These are phyloP conservation scores for Mycena sanguinolenta DNA, from an alignment of 768 basidiomycete species.

Conservation along the genomic window DNA sequence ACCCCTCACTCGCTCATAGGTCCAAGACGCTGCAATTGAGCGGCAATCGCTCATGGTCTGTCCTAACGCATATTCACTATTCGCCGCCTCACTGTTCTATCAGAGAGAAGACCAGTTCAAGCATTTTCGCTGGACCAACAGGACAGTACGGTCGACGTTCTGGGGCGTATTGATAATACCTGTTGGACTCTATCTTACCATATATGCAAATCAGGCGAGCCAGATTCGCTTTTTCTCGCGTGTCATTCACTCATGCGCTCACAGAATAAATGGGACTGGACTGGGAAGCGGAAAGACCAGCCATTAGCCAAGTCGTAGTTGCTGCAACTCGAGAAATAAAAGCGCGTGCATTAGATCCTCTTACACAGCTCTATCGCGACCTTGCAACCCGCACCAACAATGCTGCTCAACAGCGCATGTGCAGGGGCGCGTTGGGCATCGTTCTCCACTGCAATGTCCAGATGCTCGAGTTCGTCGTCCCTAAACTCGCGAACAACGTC, in stretches of 20 bases:
- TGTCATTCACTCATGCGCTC: constrained; percentile 3
- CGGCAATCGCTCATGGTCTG: constrained; percentile 65
- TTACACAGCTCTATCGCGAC: constrained; percentile 92
- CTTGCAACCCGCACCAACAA: constrained; percentile 89
- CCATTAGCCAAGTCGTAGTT: constrained; percentile 42
- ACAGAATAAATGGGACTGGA: constrained; percentile 42
- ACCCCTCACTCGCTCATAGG: constrained; percentile 3
- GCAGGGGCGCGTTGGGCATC: constrained; percentile 92
- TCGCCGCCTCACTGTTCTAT: constrained; percentile 18
- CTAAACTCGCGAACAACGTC: constrained; percentile 86
- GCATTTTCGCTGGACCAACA: constrained; percentile 84
- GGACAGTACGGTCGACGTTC: constrained; percentile 72
- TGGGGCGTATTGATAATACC: constrained; percentile 79
- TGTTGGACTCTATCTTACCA: constrained; percentile 63
- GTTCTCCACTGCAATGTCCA: constrained; percentile 91
- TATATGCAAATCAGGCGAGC: constrained; percentile 51
- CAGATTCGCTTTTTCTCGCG: neutral
- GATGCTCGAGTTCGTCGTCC: constrained; percentile 95
- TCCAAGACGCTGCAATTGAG: constrained; percentile 71
- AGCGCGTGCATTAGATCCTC: constrained; percentile 65
- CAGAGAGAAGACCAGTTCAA: constrained; percentile 90
- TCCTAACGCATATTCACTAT: constrained; percentile 11
- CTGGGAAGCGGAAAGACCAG: constrained; percentile 48
- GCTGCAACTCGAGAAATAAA: constrained; percentile 5
- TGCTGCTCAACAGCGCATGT: constrained; percentile 88